Percentiles rank a stretch among this genome's conserved stretches.
phyloP scores from a whole-genome alignment of 305 asterid species.

The Fraxinus xanthoxyloides region DNA sequence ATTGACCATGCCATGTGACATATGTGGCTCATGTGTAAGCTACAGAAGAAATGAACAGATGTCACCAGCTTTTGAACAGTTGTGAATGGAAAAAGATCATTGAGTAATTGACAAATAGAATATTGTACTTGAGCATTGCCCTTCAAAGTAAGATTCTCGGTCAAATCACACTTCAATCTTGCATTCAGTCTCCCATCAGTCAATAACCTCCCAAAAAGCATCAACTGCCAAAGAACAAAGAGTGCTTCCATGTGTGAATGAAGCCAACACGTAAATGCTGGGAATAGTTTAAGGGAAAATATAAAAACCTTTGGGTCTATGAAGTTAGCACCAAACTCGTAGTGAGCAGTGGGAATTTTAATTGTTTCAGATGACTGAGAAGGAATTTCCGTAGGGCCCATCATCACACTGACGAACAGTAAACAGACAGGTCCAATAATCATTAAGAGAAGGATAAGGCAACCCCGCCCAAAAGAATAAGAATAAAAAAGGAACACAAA shows the following conservation, averaged over 20 bases:
- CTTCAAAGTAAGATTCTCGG: constrained; percentile 74
- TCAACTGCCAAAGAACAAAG: constrained; percentile 54
- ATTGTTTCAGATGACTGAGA: constrained; percentile 78
- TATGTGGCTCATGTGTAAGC: constrained; percentile 88
- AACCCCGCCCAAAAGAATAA: neutral
- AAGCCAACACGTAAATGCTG: constrained; percentile 9
- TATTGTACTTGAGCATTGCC: constrained; percentile 74
- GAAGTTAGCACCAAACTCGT: constrained; percentile 93
- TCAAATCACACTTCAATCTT: constrained; percentile 79
- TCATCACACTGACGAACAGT: constrained; percentile 60
- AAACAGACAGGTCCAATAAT: neutral
- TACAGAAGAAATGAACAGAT: constrained; percentile 30
- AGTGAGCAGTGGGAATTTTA: constrained; percentile 82
- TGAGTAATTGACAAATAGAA: constrained; percentile 18
- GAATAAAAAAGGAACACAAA: neutral
- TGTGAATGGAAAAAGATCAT: neutral
- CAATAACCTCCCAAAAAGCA: constrained; percentile 86
- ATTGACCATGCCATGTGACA: constrained; percentile 86
- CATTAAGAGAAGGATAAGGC: constrained; percentile 1
- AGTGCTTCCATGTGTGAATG: constrained; percentile 23
- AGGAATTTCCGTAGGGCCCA: constrained; percentile 96
- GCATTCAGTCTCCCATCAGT: constrained; percentile 96
- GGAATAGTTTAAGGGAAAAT: constrained; percentile 6
- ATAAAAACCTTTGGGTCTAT: constrained; percentile 73
- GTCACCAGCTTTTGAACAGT: constrained; percentile 2